phyloP scores from a whole-genome alignment of 257 asterid genomes.

The Rehmannia glutinosa region DNA sequence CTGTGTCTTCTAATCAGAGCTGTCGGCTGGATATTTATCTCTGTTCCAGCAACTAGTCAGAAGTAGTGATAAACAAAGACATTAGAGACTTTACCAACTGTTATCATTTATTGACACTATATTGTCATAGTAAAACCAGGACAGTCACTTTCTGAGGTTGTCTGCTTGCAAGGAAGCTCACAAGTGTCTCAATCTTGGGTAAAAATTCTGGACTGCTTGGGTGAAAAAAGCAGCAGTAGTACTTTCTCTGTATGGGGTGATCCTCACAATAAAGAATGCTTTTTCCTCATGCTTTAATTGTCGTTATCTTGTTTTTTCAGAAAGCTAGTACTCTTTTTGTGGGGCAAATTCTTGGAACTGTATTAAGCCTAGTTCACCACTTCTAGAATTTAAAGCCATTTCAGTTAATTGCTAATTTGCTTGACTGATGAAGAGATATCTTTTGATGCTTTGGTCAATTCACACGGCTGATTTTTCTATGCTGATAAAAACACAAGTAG shows the following conservation, averaged over 20 bases:
- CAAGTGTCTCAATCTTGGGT: neutral
- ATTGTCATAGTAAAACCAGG: neutral
- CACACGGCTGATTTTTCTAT: too few relatives aligned
- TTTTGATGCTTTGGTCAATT: too few relatives aligned
- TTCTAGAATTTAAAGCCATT: too few relatives aligned
- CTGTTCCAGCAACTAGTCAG: conserved; percentile 5
- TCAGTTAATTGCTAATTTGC: too few relatives aligned
- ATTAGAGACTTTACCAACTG: neutral
- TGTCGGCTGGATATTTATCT: conserved; percentile 6
- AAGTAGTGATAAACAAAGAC: neutral
- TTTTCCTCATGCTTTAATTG: too few relatives aligned
- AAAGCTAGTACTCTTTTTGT: too few relatives aligned
- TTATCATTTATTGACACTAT: neutral
- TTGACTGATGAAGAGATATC: too few relatives aligned
- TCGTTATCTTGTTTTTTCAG: too few relatives aligned
- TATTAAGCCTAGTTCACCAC: too few relatives aligned
- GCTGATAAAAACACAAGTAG: too few relatives aligned
- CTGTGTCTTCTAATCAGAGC: neutral
- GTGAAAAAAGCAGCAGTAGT: neutral
- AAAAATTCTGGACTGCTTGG: neutral
- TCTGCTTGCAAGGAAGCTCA: conserved; percentile 1
- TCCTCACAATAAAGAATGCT: neutral
- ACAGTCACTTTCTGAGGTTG: neutral
- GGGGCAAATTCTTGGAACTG: too few relatives aligned
- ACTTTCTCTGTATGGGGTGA: neutral